Evolutionary conservation across 306 rosid species (phyloP).

Genomic region (Heteromeles arbutifolia): DNA sequence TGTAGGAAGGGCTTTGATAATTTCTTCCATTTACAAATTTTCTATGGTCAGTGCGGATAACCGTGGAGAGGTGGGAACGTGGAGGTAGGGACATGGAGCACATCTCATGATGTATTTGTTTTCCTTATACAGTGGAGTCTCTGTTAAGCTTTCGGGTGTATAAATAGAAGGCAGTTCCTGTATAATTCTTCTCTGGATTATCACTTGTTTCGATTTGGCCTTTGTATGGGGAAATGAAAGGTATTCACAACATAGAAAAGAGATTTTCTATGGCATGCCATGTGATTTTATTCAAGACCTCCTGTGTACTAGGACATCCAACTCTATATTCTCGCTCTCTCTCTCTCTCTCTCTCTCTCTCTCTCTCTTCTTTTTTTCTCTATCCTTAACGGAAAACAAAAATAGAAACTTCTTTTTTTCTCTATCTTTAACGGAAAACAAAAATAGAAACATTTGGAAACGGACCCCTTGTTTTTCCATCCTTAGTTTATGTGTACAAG

Average conservation of each 20-base stretch:
- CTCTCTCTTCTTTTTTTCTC: not conserved
- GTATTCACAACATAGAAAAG: constrained; percentile 10
- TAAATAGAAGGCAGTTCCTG: constrained; percentile 53
- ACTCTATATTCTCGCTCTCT: not conserved
- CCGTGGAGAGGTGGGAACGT: too few relatives aligned
- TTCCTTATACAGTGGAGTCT: not conserved
- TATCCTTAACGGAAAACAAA: not conserved
- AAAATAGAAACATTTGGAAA: too few relatives aligned
- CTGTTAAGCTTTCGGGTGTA: constrained; percentile 41
- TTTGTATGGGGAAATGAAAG: constrained; percentile 22
- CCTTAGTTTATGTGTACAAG: too few relatives aligned
- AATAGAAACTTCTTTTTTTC: not conserved
- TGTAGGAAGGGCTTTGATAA: constrained; percentile 25
- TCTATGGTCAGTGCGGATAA: constrained; percentile 4
- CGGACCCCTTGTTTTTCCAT: too few relatives aligned
- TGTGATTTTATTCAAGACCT: not conserved
- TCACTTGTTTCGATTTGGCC: constrained; percentile 19
- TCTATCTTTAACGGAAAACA: not conserved
- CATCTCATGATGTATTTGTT: constrained; percentile 14
- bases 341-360: too few relatives aligned
- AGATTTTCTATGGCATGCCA: not conserved
- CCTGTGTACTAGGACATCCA: not conserved
- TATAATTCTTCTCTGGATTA: constrained; percentile 39
- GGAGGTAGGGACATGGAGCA: constrained; percentile 26
- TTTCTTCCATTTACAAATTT: constrained; percentile 31